These are phyloP conservation scores for Capronia coronata DNA, from an alignment of 2,329 filamentous ascomycete genomes.

Conservation along the genomic window DNA sequence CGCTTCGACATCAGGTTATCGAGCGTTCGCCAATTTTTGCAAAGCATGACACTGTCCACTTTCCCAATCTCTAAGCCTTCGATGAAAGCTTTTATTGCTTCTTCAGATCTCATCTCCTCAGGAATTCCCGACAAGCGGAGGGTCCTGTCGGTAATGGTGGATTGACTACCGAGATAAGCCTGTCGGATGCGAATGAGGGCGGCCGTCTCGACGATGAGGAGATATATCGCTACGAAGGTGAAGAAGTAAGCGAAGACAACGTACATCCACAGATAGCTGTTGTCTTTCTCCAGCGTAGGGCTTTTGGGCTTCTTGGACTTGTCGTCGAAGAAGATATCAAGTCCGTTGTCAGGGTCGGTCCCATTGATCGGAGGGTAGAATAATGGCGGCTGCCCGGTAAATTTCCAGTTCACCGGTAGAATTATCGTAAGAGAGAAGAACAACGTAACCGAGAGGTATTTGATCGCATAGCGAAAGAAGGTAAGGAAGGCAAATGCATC, in stretches of 20 bases:
- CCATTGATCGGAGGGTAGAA: constrained; percentile 21
- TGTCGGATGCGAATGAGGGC: constrained; percentile 81
- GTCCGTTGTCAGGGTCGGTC: constrained; percentile 11
- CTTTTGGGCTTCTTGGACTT: constrained; percentile 28
- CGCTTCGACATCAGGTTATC: constrained; percentile 68
- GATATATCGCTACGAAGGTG: constrained; percentile 70
- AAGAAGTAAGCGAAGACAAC: constrained; percentile 94
- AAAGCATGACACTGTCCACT: constrained; percentile 81
- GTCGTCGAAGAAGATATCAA: constrained; percentile 28
- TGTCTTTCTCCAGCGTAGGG: constrained; percentile 32
- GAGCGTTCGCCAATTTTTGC: constrained; percentile 76
- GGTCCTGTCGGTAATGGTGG: constrained; percentile 91
- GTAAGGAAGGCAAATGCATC: constrained; percentile 93
- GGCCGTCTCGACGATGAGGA: constrained; percentile 75
- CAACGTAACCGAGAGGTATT: constrained; percentile 70
- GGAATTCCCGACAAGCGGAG: constrained; percentile 89
- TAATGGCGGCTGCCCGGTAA: constrained; percentile 40
- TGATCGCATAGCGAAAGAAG: constrained; percentile 93
- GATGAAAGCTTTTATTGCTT: constrained; percentile 75
- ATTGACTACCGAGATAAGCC: constrained; percentile 85
- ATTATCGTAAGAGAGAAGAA: constrained; percentile 77
- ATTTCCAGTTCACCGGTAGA: constrained; percentile 75
- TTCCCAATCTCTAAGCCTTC: constrained; percentile 83
- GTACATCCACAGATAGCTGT: constrained; percentile 79
- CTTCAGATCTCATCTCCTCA: constrained; percentile 66